Evolutionary conservation across 352 stramenopile genomes (phyloP).

Genomic region (Phytophthora hybrid): DNA sequence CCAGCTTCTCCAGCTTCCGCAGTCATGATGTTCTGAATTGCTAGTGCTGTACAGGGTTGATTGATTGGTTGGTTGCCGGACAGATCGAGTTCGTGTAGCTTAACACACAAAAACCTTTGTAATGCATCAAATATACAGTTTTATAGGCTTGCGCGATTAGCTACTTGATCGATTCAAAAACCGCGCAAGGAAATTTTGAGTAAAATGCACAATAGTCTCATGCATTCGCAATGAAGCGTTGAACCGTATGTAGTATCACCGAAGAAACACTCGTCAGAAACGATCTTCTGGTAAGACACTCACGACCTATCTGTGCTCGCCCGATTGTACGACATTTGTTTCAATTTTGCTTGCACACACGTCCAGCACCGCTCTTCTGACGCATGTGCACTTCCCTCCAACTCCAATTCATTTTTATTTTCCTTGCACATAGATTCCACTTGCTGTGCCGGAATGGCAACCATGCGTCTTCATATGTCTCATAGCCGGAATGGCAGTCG

Average conservation of each 20-base stretch:
- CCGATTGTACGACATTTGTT: background rate
- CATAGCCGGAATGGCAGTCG: background rate
- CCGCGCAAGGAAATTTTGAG: too few species aligned
- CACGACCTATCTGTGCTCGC: background rate
- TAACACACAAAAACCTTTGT: too few species aligned
- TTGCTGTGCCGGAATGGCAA: too few species aligned
- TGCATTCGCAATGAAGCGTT: background rate
- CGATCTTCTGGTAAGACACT: constrained; percentile 1
- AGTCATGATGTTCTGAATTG: too few species aligned
- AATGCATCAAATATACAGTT: too few species aligned
- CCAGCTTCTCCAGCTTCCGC: too few species aligned
- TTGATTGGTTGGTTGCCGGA: too few species aligned
- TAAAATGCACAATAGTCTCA: background rate
- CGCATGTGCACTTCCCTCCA: background rate
- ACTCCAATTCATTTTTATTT: background rate
- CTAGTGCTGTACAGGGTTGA: too few species aligned
- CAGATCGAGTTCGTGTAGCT: too few species aligned
- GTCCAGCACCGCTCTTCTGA: constrained; percentile 4
- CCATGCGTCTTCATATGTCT: too few species aligned
- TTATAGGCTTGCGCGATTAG: too few species aligned
- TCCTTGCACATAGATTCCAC: background rate
- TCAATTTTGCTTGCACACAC: constrained; percentile 8
- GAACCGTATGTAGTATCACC: constrained; percentile 2
- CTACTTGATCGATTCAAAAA: too few species aligned
- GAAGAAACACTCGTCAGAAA: constrained; percentile 5